Evolutionary conservation across 768 basidiomycete species (phyloP), one percentile per base, ranked within the genome.

Genomic region (Rossbeevera mucosa): DNA sequence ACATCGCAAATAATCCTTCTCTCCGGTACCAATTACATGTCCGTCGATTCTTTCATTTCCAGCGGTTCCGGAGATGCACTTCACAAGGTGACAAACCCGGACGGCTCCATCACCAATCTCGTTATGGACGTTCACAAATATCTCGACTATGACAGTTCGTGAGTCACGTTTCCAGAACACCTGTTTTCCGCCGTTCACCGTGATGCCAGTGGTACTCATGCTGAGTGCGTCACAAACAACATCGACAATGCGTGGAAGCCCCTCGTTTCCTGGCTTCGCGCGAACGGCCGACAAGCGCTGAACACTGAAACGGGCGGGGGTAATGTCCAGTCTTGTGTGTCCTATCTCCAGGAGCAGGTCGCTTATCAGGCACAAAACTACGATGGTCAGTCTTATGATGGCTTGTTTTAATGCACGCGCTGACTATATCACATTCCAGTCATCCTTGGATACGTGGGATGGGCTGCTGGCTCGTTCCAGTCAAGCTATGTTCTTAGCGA

Each of bases 51-150:
- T 0, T 82, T 81, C 54, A 64, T 79, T 40, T 74, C 76, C 3
- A 76, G 77, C 44, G 76, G 76, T 5, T 80, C 79, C 24, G 80
- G 75, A 2, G 72, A 71, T 13, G 76, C 80, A 3, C 68, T 85
- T 28, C 59, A 55, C 55, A 71, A 59, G 40, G 74, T 81, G 31
- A 70, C 44, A 5, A 79, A 79, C 56, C 74, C 71, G 26, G 78
- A 80, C 54, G 76, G 78, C 5, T 71, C 66, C 20, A 71, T 51
- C 13, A 73, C 66, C 21, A 71, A 72, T 59, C 72, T 83, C 38
- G 67, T 84, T 52, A 76, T 84, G 58, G 83, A 85, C 58, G 80
- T 82, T 2, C 82, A 84, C 73, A 78, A 80, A 61, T 83, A 83
- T 66, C 75, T 80, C 44, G 82, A 84, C 64, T 68, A 58, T 14